These are phyloP conservation scores for Apiospora arundinis DNA, from an alignment of 2,329 filamentous ascomycete genomes.

Conservation along the genomic window DNA sequence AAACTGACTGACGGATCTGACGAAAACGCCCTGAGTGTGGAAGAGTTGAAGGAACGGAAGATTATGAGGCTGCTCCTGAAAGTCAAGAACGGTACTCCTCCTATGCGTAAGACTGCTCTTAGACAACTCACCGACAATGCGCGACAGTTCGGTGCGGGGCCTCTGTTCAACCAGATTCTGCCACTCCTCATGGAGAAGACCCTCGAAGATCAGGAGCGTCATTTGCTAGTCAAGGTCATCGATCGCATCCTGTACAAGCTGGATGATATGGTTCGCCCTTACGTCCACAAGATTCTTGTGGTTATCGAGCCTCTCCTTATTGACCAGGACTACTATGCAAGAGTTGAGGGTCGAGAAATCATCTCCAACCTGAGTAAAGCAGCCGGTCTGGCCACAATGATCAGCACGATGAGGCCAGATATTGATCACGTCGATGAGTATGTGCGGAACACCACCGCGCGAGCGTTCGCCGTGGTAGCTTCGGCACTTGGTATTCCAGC, in stretches of 20 bases:
- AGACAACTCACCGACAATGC: slow-evolving; percentile 98
- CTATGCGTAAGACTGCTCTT: slow-evolving; percentile 97
- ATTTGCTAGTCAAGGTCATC: slow-evolving; percentile 98
- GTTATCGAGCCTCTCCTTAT: slow-evolving; percentile 99
- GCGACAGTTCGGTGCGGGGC: slow-evolving; percentile 89
- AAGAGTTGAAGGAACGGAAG: slow-evolving; percentile 96
- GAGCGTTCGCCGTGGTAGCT: slow-evolving; percentile 96
- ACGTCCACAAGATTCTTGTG: slow-evolving; percentile 97
- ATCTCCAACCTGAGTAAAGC: slow-evolving; percentile 98
- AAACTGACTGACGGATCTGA: slow-evolving; percentile 95
- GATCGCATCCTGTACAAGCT: slow-evolving; percentile 98
- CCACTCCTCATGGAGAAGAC: slow-evolving; percentile 98
- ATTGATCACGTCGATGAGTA: slow-evolving; percentile 99
- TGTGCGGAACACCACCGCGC: slow-evolving; percentile 94
- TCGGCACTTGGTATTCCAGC: slow-evolving; percentile 96
- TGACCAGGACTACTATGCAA: slow-evolving; percentile 98
- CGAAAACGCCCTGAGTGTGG: slow-evolving; percentile 89
- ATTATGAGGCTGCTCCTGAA: slow-evolving; percentile 97
- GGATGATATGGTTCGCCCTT: slow-evolving; percentile 93
- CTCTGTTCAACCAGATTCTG: slow-evolving; percentile 96
- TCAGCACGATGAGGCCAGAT: slow-evolving; percentile 98
- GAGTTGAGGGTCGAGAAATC: slow-evolving; percentile 97
- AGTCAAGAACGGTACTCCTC: slow-evolving; percentile 98
- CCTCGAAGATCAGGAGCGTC: slow-evolving; percentile 95
- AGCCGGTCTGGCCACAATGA: slow-evolving; percentile 97